Base-by-base conservation (phyloP, 441 rosid species). In the Populus tomentosa region DNA sequence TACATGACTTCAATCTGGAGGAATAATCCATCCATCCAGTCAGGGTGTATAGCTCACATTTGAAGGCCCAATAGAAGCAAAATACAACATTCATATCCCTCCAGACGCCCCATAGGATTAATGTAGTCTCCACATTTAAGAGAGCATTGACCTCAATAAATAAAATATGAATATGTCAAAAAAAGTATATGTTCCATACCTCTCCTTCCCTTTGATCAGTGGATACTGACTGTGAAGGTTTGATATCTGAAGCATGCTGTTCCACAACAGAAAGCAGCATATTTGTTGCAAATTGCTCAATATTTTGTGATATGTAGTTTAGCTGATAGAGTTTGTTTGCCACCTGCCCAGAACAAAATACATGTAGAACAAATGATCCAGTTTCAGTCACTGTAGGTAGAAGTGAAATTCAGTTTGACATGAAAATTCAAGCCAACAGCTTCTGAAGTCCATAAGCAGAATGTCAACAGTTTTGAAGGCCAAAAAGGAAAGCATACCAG, bases 291-390 rank as follows among this genome's bases (percentile, higher is more conserved):
- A 89, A 97, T 78, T 92, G 88, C 90, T 97, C 97, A 82, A 97
- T 94, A 71, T 83, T 86, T 72, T 88, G 93, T 40, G 98, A 80
- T 85, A 88, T 82, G 80, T 88, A 93, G 85, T 88, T 80, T 71
- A 97, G 84, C 84, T 88, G 98, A 90, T 88, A 95, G 73, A 97
- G 97, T 87, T 97, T 95, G 86, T 97, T 97, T 28, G 99, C 91
- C 80, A 95, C 99, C 99, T 97, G 86, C 77, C 77, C 86, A 88
- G 40, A 59, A 85, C 76, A 84, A 74, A 76, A 50, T 16, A 14
- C 7, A 50, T 16, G 59, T 5, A 50, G 59, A 73, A 67, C 20
- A 69, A 68, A 40, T 16, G 68, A 75, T 68, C 76, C 32, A 82
- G 21, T 46, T 70, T 24, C 7, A 26, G 16, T 23, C 21, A 5